These are phyloP conservation scores for Lactarius pseudohatsudake DNA, from an alignment of 768 basidiomycete genomes.

Conservation along the genomic window DNA sequence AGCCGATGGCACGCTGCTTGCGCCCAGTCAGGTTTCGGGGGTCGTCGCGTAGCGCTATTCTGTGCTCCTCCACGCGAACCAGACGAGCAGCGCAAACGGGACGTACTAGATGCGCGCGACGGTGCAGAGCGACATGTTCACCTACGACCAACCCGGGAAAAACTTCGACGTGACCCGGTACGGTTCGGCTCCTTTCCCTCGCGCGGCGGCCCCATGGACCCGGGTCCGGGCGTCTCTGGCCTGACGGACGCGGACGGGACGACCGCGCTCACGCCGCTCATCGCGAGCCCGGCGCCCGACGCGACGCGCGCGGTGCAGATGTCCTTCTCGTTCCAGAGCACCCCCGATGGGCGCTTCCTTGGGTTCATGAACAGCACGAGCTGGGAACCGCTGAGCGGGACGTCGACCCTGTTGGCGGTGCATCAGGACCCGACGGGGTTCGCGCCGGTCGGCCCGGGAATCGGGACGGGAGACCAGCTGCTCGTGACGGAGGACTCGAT, in stretches of 20 bases:
- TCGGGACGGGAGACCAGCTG: too few species aligned
- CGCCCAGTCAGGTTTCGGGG: slow-evolving; percentile 41
- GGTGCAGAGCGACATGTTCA: slow-evolving; percentile 40
- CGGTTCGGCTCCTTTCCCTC: background rate
- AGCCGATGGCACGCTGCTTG: slow-evolving; percentile 47
- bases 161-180: slow-evolving; percentile 25
- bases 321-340: too few species aligned
- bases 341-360: too few species aligned
- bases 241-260: slow-evolving; percentile 13
- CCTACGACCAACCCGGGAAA: slow-evolving; percentile 25
- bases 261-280: slow-evolving; percentile 17
- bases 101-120: slow-evolving; percentile 43
- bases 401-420: slow-evolving; percentile 22
- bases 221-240: slow-evolving; percentile 18
- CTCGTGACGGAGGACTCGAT: slow-evolving; percentile 25
- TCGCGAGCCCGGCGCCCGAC: slow-evolving; percentile 9
- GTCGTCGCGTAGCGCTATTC: slow-evolving; percentile 53
- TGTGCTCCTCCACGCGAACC: slow-evolving; percentile 46
- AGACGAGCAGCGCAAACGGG: slow-evolving; percentile 38
- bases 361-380: too few species aligned
- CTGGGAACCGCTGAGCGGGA: too few species aligned
- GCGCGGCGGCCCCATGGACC: slow-evolving; percentile 1
- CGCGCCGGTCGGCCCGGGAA: background rate
- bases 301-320: too few species aligned
- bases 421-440: slow-evolving; percentile 7